A percentile compares a stretch with the other conserved stretches of the same genome.
Conservation (phyloP, 345 rosid genomes). For the Linum tenue region DNA sequence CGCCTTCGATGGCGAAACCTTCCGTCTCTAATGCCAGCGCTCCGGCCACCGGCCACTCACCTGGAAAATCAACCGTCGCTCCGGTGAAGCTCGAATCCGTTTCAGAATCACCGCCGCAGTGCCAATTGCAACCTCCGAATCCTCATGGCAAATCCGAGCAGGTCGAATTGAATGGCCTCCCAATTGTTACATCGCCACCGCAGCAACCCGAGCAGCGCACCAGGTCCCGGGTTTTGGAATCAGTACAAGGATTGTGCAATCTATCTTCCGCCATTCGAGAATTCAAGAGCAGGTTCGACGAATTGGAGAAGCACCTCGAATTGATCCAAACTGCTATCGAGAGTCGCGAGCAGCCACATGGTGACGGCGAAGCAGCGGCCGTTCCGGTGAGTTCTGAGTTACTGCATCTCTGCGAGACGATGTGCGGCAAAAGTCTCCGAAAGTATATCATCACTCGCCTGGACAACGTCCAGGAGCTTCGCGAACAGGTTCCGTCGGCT, state of each 20-base stretch:
- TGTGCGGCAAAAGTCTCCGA: conserved; percentile 49
- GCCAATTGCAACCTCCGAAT: not conserved
- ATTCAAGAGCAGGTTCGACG: conserved; percentile 42
- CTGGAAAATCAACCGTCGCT: not conserved
- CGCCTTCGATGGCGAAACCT: conserved; percentile 1
- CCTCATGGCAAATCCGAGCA: conserved; percentile 10
- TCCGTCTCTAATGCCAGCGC: not conserved
- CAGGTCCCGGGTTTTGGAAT: conserved; percentile 25
- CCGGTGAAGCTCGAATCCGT: not conserved
- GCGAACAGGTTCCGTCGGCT: conserved; percentile 44
- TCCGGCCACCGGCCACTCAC: not conserved
- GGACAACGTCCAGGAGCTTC: conserved; percentile 29
- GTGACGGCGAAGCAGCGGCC: not conserved
- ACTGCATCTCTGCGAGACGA: conserved; percentile 27
- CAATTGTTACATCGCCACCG: not conserved
- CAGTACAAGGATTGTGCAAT: conserved; percentile 25
- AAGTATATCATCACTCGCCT: conserved; percentile 33
- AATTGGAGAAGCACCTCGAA: conserved; percentile 41
- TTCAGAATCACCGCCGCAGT: conserved; percentile 3
- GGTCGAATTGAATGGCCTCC: not conserved
- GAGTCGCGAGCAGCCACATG: not conserved
- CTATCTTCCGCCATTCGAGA: conserved; percentile 32
- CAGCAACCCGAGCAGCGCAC: no score
- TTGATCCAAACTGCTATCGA: conserved; percentile 37
- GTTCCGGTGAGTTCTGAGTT: conserved; percentile 21